Percentiles rank a stretch among this genome's conserved stretches.
Evolutionary conservation across 2,329 filamentous ascomycete species (phyloP).

Genomic region (Fusarium xyrophilum): DNA sequence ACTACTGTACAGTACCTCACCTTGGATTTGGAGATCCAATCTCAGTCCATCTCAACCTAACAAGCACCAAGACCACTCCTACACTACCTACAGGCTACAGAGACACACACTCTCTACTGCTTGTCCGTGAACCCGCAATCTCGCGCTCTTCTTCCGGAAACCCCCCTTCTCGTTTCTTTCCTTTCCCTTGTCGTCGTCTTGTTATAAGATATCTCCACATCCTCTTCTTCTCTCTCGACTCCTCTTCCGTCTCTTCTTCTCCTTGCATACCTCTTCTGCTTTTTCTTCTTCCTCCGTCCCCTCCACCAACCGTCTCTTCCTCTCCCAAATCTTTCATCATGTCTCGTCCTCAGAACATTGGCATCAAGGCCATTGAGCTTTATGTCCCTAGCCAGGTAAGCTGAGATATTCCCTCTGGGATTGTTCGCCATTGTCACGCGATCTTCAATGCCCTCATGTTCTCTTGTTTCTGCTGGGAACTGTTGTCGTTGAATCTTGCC

Average conservation of each 20-base stretch:
- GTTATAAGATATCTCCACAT: slow-evolving; percentile 29
- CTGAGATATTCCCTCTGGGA: slow-evolving; percentile 27
- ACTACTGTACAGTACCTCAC: neutral
- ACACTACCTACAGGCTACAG: neutral
- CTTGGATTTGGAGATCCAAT: slow-evolving; percentile 36
- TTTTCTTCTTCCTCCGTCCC: too few species aligned
- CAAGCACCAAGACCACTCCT: neutral
- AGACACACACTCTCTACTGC: neutral
- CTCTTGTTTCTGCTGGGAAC: slow-evolving; percentile 9
- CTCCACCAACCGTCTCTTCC: slow-evolving; percentile 15
- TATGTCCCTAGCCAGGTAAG: slow-evolving; percentile 86
- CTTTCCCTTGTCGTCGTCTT: slow-evolving; percentile 18
- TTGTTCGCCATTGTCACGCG: slow-evolving; percentile 2
- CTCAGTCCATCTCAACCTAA: slow-evolving; percentile 27
- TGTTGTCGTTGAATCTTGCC: slow-evolving; percentile 29
- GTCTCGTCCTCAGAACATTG: slow-evolving; percentile 85
- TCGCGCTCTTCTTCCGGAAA: slow-evolving; percentile 32
- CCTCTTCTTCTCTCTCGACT: slow-evolving; percentile 23
- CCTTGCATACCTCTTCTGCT: slow-evolving; percentile 22
- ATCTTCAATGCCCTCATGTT: slow-evolving; percentile 12
- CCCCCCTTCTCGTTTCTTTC: slow-evolving; percentile 16
- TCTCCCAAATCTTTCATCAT: slow-evolving; percentile 54
- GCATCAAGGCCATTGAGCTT: slow-evolving; percentile 92
- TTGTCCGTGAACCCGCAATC: slow-evolving; percentile 35
- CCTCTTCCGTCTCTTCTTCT: slow-evolving; percentile 25